Conservation (phyloP, 352 stramenopile genomes). For the Phytophthora pistaciae region DNA sequence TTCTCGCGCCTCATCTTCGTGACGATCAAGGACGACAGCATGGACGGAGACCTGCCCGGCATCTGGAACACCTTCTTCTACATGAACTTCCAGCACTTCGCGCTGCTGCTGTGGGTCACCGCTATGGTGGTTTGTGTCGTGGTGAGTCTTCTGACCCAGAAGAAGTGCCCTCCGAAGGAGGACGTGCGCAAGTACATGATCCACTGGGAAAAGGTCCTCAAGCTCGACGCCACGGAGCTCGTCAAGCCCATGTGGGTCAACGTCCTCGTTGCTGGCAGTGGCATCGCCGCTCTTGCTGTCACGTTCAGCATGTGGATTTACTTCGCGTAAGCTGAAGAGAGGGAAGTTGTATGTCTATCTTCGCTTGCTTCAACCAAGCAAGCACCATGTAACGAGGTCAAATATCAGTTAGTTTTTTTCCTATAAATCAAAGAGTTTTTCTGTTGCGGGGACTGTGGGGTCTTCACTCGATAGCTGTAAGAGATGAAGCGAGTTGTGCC, state of each 20-base stretch:
- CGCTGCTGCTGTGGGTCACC: conserved; percentile 62
- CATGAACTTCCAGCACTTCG: conserved; percentile 82
- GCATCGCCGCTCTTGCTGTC: conserved; percentile 48
- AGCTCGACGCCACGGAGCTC: conserved; percentile 59
- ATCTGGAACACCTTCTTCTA: conserved; percentile 69
- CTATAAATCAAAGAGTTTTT: neutral
- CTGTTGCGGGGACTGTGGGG: neutral
- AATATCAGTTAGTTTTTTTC: conserved; percentile 24
- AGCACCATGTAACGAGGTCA: conserved; percentile 30
- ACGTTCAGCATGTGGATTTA: conserved; percentile 71
- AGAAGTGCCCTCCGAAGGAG: conserved; percentile 41
- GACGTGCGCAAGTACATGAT: conserved; percentile 64
- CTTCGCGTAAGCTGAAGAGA: conserved; percentile 40
- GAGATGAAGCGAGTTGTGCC: neutral
- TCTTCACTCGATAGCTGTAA: conserved; percentile 12
- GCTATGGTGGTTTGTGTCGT: conserved; percentile 56
- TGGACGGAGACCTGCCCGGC: conserved; percentile 48
- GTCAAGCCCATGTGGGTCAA: conserved; percentile 63
- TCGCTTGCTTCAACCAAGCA: conserved; percentile 14
- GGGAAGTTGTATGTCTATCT: conserved; percentile 20
- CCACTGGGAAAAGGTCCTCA: conserved; percentile 58
- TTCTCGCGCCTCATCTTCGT: conserved; percentile 67
- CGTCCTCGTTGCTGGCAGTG: conserved; percentile 46
- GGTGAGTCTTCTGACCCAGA: conserved; percentile 58
- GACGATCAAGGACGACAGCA: conserved; percentile 55